Conservation (phyloP, 2,329 filamentous ascomycete genomes). For the Xylaria sp. region DNA sequence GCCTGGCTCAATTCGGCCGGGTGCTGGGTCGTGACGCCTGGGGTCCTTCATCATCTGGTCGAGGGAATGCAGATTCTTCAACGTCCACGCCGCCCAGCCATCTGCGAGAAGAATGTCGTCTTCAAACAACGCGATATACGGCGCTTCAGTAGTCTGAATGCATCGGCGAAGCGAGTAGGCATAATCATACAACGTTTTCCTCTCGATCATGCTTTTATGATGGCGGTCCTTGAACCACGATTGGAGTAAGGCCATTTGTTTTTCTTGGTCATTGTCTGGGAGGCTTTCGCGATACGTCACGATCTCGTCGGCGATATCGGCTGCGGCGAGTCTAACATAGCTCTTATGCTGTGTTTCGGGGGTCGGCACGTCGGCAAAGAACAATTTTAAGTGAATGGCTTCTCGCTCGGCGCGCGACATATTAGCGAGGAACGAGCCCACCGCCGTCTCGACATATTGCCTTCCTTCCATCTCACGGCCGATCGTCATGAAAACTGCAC, state of each 20-base stretch:
- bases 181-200: constrained; percentile 48
- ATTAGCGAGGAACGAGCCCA: constrained; percentile 48
- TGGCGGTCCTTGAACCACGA: constrained; percentile 39
- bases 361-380: constrained; percentile 48
- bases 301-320: constrained; percentile 45
- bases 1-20: constrained; percentile 42
- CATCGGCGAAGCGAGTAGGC: constrained; percentile 47
- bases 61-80: constrained; percentile 42
- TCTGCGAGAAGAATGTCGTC: constrained; percentile 49
- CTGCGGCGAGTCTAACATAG: constrained; percentile 37
- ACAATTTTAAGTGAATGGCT: constrained; percentile 45
- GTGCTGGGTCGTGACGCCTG: constrained; percentile 39
- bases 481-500: constrained; percentile 47
- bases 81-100: constrained; percentile 46
- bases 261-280: constrained; percentile 35
- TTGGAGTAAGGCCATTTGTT: constrained; percentile 40
- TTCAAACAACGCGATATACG: constrained; percentile 48
- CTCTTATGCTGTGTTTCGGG: constrained; percentile 45
- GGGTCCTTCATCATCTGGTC: constrained; percentile 48
- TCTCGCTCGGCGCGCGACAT: constrained; percentile 46
- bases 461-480: constrained; percentile 44
- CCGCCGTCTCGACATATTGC: constrained; percentile 49
- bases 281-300: constrained; percentile 45
- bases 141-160: constrained; percentile 44
- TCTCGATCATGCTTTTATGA: constrained; percentile 43